A percentile compares a stretch with the other conserved stretches of the same genome.
These are phyloP conservation scores for Fusarium tupiense DNA, from an alignment of 2,329 filamentous ascomycete species.

Conservation along the genomic window DNA sequence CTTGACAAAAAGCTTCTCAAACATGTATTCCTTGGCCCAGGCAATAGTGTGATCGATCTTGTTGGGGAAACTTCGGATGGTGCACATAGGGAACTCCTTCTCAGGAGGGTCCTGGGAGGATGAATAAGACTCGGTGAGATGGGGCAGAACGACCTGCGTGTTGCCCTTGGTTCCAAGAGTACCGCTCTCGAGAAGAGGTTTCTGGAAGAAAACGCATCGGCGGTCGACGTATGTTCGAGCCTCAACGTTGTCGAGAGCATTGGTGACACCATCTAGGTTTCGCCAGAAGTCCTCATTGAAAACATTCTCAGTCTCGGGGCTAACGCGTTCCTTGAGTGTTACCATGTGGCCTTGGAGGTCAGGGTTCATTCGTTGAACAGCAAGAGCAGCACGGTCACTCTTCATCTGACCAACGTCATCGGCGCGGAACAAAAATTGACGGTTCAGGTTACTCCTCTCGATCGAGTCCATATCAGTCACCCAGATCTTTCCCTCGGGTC, in stretches of 20 bases:
- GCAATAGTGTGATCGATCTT: slow-evolving; percentile 98
- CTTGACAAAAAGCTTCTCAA: slow-evolving; percentile 93
- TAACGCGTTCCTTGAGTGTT: slow-evolving; percentile 88
- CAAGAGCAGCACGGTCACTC: slow-evolving; percentile 90
- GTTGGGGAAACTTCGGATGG: slow-evolving; percentile 96
- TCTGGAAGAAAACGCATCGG: slow-evolving; percentile 97
- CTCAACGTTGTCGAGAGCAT: slow-evolving; percentile 97
- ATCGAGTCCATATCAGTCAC: slow-evolving; percentile 99
- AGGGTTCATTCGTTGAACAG: slow-evolving; percentile 96
- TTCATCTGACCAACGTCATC: slow-evolving; percentile 96
- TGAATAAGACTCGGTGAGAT: slow-evolving; percentile 95
- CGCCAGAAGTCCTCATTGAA: slow-evolving; percentile 97
- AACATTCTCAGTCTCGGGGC: slow-evolving; percentile 88
- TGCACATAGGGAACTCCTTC: slow-evolving; percentile 99
- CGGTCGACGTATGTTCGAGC: slow-evolving; percentile 96
- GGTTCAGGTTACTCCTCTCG: slow-evolving; percentile 98
- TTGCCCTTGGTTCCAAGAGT: slow-evolving; percentile 99
- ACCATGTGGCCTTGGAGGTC: slow-evolving; percentile 88
- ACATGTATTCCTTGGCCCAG: slow-evolving; percentile 91
- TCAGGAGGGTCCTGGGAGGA: slow-evolving; percentile 95
- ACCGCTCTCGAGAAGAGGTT: slow-evolving; percentile 94
- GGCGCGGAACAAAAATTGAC: slow-evolving; percentile 93
- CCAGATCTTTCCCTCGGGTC: slow-evolving; percentile 86
- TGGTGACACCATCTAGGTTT: slow-evolving; percentile 88
- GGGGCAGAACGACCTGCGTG: slow-evolving; percentile 92